Evolutionary conservation across 345 rosid species (phyloP), one percentile per base, ranked within the genome.

Genomic region (Hibiscus syriacus): DNA sequence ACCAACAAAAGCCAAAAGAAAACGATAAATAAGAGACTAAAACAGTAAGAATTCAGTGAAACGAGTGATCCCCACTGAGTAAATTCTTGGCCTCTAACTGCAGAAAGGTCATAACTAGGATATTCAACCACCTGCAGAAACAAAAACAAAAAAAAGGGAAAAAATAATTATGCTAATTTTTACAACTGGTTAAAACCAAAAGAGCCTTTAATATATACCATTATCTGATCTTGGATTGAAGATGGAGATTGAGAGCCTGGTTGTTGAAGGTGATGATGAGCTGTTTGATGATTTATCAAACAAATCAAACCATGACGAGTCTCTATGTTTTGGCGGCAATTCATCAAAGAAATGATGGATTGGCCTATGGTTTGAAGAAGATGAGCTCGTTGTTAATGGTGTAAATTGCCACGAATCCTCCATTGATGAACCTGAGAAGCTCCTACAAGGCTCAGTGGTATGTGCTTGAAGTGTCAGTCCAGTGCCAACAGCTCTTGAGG

Each of bases 341-440:
- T 91, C 99, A 61, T 94, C 99, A 65, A 94, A 86, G 82, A 94
- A 94, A 54, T 80, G 82, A 64, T 89, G 95, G 34, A 91, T 77
- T 26, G 82, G 12, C 87, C 22, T 43, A 13, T 84, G 82, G 61
- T 80, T 84, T 39, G 87, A 76, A 68, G 76, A 70, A 6, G 86
- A 76, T 20, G 85, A 84, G 70, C 78, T 86, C 72, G 85, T 83
- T 43, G 88, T 73, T 53, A 88, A 76, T 5, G 97, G 90, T 8
- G 84, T 77, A 26, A 83, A 74, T 66, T 77, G 86, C 92, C 88
- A 90, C n/a, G 91, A 73, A 19, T 17, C 92, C 11, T 90, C 87
- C 83, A 82, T 63, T 13, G 89, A 78, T 55, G 85, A 72, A 46
- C 78, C 80, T 16, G 92, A 77, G 58, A 78, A 80, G 78, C 78